Evolutionary conservation across 2,329 filamentous ascomycete species (phyloP).

Genomic region (Trichophyton verrucosum): DNA sequence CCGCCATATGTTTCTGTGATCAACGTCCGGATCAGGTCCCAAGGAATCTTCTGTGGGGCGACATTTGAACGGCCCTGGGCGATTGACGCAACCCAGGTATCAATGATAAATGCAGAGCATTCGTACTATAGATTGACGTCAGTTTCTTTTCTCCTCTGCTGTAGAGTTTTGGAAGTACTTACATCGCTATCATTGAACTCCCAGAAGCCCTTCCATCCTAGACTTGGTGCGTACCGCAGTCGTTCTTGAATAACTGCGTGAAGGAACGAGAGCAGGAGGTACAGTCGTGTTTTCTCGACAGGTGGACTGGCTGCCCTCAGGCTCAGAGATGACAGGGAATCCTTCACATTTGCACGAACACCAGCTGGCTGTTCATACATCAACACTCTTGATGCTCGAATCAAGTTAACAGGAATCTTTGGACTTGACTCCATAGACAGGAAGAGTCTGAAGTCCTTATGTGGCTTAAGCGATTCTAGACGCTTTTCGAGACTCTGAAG

Average conservation of each 20-base stretch:
- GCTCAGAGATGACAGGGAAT: slow-evolving; percentile 75
- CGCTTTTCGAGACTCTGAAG: slow-evolving; percentile 94
- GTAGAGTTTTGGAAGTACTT: slow-evolving; percentile 38
- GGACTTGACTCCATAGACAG: slow-evolving; percentile 94
- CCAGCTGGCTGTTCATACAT: slow-evolving; percentile 98
- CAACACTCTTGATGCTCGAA: slow-evolving; percentile 82
- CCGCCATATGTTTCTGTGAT: slow-evolving; percentile 93
- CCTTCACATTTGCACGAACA: slow-evolving; percentile 96
- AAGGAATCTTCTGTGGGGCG: slow-evolving; percentile 84
- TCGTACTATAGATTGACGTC: slow-evolving; percentile 54
- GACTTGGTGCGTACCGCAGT: slow-evolving; percentile 78
- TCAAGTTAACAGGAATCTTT: slow-evolving; percentile 91
- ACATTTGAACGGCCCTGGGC: slow-evolving; percentile 83
- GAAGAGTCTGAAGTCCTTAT: slow-evolving; percentile 87
- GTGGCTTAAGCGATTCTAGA: slow-evolving; percentile 87
- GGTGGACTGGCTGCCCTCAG: slow-evolving; percentile 66
- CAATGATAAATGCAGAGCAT: slow-evolving; percentile 90
- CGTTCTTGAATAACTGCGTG: slow-evolving; percentile 94
- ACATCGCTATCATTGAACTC: slow-evolving; percentile 99
- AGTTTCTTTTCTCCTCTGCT: neutral
- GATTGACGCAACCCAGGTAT: slow-evolving; percentile 78
- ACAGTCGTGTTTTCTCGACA: slow-evolving; percentile 80
- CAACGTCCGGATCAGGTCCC: slow-evolving; percentile 86
- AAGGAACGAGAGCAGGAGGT: slow-evolving; percentile 82
- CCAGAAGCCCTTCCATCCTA: slow-evolving; percentile 99